Evolutionary conservation across 352 stramenopile genomes (phyloP).

Genomic region (Globisporangium mamillatum): DNA sequence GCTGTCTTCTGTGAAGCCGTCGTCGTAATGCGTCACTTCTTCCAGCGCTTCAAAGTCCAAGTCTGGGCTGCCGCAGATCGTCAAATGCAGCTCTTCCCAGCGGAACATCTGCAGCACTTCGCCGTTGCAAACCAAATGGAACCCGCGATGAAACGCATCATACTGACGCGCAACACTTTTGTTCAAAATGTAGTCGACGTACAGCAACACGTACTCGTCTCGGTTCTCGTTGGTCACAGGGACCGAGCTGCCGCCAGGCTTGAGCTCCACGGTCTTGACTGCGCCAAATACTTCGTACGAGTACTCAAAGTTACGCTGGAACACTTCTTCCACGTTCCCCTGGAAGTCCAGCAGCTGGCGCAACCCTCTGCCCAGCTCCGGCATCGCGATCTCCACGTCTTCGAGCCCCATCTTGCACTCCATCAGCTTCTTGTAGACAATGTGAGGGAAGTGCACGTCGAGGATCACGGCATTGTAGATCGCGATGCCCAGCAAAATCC

Average conservation of each 20-base stretch:
- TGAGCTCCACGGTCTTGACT: conserved; percentile 77
- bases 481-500: conserved; percentile 71
- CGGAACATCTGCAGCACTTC: conserved; percentile 76
- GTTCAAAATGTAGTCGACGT: conserved; percentile 74
- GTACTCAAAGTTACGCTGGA: conserved; percentile 74
- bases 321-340: conserved; percentile 66
- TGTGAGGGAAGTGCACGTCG: conserved; percentile 75
- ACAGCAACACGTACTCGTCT: conserved; percentile 68
- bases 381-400: conserved; percentile 58
- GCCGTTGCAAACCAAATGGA: conserved; percentile 70
- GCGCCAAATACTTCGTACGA: conserved; percentile 80
- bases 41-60: conserved; percentile 80
- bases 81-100: conserved; percentile 76
- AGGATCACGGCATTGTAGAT: conserved; percentile 88
- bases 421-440: conserved; percentile 86
- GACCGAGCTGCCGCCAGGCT: conserved; percentile 51
- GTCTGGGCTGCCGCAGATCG: conserved; percentile 72
- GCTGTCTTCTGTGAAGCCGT: conserved; percentile 69
- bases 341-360: conserved; percentile 67
- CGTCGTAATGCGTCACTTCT: conserved; percentile 71
- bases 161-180: conserved; percentile 62
- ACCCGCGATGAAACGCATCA: conserved; percentile 68
- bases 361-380: conserved; percentile 58
- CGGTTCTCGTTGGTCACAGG: conserved; percentile 64
- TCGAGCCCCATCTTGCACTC: conserved; percentile 40